phyloP scores from a whole-genome alignment of 345 rosid genomes.

The Punica granatum region DNA sequence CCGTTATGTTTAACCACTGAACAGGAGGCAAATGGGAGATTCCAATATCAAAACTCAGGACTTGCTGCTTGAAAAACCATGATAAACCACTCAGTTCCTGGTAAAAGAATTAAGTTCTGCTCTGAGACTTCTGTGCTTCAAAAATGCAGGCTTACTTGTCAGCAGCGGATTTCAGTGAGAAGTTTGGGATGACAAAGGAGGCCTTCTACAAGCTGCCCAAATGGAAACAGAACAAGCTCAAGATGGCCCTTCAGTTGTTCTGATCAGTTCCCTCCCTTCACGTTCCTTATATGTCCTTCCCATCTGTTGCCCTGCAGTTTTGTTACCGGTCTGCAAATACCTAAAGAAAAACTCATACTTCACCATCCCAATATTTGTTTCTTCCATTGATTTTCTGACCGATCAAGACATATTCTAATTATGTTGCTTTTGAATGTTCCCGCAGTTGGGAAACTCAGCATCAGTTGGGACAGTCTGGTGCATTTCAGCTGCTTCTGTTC shows the following conservation, averaged over 20 bases:
- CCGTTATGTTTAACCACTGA: neutral
- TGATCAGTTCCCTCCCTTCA: conserved; percentile 20
- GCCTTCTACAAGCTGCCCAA: conserved; percentile 84
- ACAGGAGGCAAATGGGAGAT: too few relatives aligned
- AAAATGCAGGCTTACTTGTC: conserved; percentile 70
- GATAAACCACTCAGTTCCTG: neutral
- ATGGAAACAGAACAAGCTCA: conserved; percentile 99
- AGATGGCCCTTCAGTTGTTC: conserved; percentile 74
- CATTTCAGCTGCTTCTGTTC: neutral
- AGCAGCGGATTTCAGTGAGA: conserved; percentile 68
- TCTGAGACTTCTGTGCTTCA: conserved; percentile 4
- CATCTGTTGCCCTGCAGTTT: neutral
- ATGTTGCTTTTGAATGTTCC: neutral
- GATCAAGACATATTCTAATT: neutral
- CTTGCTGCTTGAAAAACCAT: neutral
- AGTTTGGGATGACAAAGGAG: conserved; percentile 75
- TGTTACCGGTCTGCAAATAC: neutral
- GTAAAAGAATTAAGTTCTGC: neutral
- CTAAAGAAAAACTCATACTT: neutral
- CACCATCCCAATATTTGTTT: neutral
- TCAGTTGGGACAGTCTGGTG: neutral
- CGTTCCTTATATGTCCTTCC: neutral
- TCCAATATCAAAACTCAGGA: neutral
- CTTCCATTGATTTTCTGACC: neutral
- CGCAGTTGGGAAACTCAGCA: conserved; percentile 1